Conservation (phyloP, 305 asterid genomes). For the Solanum hybrid region DNA sequence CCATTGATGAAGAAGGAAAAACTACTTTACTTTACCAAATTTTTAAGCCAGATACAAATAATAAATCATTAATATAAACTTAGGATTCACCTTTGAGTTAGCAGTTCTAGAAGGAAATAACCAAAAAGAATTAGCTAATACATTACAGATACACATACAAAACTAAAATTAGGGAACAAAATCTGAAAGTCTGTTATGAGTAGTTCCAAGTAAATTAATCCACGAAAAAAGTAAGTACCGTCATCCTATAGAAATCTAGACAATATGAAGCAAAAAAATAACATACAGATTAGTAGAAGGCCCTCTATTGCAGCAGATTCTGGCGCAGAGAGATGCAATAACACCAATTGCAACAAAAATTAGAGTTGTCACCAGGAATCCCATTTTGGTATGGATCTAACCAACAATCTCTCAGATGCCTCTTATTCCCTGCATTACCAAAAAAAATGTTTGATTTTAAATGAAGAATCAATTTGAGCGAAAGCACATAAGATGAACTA, state of each 20-base stretch:
- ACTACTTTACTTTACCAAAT: not conserved
- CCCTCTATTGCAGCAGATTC: constrained; percentile 88
- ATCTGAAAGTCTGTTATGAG: not conserved
- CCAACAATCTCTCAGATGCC: not conserved
- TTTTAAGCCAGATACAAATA: not conserved
- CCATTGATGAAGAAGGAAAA: not conserved
- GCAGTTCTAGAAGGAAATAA: not conserved
- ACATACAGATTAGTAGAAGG: constrained; percentile 91
- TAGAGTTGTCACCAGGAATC: constrained; percentile 66
- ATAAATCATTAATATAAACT: not conserved
- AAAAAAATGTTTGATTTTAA: not conserved
- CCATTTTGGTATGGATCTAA: constrained; percentile 34
- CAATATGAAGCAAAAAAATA: not conserved
- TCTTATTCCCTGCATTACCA: not conserved
- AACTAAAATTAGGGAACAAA: not conserved
- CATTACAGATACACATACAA: not conserved
- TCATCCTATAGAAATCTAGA: not conserved
- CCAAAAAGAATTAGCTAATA: not conserved
- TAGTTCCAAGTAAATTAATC: not conserved
- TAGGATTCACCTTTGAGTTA: not conserved
- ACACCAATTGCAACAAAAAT: constrained; percentile 66
- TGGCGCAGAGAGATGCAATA: constrained; percentile 56
- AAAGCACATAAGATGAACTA: not conserved
- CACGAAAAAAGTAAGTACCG: not conserved
- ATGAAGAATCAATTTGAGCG: not conserved